These are phyloP conservation scores for Zasmidium citrigriseum DNA, from an alignment of 2,329 filamentous ascomycete species.

Conservation along the genomic window DNA sequence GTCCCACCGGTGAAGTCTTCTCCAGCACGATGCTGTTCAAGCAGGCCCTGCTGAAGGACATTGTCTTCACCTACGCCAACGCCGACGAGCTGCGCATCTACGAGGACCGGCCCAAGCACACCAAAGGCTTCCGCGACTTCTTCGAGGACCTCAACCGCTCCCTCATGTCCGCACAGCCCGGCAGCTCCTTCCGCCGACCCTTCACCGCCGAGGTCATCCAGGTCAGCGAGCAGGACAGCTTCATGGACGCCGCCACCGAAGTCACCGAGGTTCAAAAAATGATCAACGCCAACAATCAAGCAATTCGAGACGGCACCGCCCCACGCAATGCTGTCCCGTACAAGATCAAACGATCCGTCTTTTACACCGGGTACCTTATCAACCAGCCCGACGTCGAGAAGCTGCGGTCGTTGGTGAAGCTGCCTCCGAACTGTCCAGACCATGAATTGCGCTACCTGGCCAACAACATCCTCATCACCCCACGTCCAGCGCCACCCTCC, in stretches of 20 bases:
- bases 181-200: constrained; percentile 53
- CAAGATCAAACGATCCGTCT: constrained; percentile 80
- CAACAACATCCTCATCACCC: constrained; percentile 88
- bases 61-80: constrained; percentile 81
- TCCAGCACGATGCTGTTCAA: constrained; percentile 88
- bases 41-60: constrained; percentile 74
- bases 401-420: constrained; percentile 68
- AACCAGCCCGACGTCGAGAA: constrained; percentile 68
- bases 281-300: constrained; percentile 81
- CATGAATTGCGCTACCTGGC: constrained; percentile 78
- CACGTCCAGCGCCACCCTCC: constrained; percentile 69
- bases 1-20: constrained; percentile 78
- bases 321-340: constrained; percentile 53
- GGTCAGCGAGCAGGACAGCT: constrained; percentile 73
- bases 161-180: constrained; percentile 41
- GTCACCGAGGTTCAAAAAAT: constrained; percentile 83
- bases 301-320: constrained; percentile 50
- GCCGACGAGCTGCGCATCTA: constrained; percentile 78
- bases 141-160: constrained; percentile 74
- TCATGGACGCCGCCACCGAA: constrained; percentile 76
- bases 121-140: constrained; percentile 82
- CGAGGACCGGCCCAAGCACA: constrained; percentile 65
- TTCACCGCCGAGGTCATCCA: constrained; percentile 81
- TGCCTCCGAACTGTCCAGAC: constrained; percentile 63
- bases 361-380: constrained; percentile 92